These are phyloP conservation scores for Tarenaya hassleriana DNA, from an alignment of 345 rosid genomes.

Conservation along the genomic window DNA sequence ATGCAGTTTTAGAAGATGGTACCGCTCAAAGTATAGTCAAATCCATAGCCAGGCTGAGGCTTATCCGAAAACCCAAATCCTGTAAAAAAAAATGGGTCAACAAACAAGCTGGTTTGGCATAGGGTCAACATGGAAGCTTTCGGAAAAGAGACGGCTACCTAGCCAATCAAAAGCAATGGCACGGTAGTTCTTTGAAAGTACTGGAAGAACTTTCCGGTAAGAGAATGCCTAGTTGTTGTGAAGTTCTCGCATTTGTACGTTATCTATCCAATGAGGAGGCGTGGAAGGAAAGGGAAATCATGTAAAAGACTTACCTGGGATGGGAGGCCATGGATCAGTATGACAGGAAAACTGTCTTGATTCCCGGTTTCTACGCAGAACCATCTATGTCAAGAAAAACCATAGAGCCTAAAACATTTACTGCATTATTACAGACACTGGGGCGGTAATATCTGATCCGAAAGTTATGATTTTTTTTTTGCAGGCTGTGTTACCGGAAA, in stretches of 20 bases:
- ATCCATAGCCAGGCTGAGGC: conserved; percentile 92
- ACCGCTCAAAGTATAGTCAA: conserved; percentile 80
- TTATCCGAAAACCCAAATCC: conserved; percentile 99
- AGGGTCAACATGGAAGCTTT: not conserved
- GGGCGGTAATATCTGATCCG: not conserved
- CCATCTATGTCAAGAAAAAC: conserved; percentile 74
- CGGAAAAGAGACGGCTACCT: conserved; percentile 33
- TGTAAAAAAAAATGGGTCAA: conserved; percentile 17
- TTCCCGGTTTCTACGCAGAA: conserved; percentile 75
- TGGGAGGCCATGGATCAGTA: conserved; percentile 85
- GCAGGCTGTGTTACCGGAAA: conserved; percentile 48
- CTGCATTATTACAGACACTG: not conserved
- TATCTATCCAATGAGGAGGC: not conserved
- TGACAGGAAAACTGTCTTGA: conserved; percentile 47
- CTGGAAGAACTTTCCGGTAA: conserved; percentile 69
- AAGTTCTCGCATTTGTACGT: conserved; percentile 1
- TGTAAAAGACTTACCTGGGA: conserved; percentile 49
- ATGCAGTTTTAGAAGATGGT: conserved; percentile 20
- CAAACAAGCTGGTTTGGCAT: not conserved
- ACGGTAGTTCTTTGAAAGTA: conserved; percentile 63
- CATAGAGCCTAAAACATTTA: conserved; percentile 33
- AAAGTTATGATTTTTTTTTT: not conserved
- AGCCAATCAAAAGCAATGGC: conserved; percentile 91
- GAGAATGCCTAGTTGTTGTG: conserved; percentile 69
- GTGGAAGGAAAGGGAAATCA: not conserved